A percentile compares a stretch with the other conserved stretches of the same genome.
phyloP scores from a whole-genome alignment of 2,329 filamentous ascomycete species.

The Proliferodiscus dingleyae region DNA sequence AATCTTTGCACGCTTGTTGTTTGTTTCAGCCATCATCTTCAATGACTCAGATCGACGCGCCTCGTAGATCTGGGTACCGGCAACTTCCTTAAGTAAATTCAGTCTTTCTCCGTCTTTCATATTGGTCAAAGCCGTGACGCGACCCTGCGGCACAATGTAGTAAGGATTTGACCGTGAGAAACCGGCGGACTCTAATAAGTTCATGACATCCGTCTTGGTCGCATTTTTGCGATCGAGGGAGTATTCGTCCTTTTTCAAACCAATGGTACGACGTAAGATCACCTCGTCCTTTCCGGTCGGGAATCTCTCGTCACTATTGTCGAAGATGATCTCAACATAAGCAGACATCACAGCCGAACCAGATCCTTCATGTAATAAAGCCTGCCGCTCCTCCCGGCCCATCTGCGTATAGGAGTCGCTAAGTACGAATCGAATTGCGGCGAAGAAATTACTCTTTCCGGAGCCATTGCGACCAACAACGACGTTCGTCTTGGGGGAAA shows the following conservation, averaged over 20 bases:
- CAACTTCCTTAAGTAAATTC: conserved; percentile 92
- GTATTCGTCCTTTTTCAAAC: conserved; percentile 97
- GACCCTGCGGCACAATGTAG: conserved; percentile 97
- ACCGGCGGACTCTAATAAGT: conserved; percentile 89
- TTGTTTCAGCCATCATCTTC: conserved; percentile 96
- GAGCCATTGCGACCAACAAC: conserved; percentile 99
- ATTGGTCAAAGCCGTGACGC: conserved; percentile 92
- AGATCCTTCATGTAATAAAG: conserved; percentile 94
- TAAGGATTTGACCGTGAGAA: conserved; percentile 98
- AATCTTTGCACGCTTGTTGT: conserved; percentile 90
- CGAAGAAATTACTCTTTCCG: conserved; percentile 99
- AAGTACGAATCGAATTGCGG: conserved; percentile 95
- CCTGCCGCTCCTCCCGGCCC: conserved; percentile 91
- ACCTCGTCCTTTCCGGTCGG: conserved; percentile 89
- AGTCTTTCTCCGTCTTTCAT: conserved; percentile 96
- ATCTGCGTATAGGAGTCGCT: conserved; percentile 97
- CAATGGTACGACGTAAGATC: conserved; percentile 87
- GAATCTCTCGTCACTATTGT: conserved; percentile 94
- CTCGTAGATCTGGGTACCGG: conserved; percentile 95
- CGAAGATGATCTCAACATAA: conserved; percentile 99
- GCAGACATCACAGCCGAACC: conserved; percentile 98
- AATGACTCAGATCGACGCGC: conserved; percentile 83
- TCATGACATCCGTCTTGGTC: conserved; percentile 90
- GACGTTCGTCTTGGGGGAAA: conserved; percentile 95
- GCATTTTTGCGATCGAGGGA: conserved; percentile 95